These are phyloP conservation scores for Stephania cephalantha DNA, from an alignment of 164 flowering plant genomes.

Conservation along the genomic window DNA sequence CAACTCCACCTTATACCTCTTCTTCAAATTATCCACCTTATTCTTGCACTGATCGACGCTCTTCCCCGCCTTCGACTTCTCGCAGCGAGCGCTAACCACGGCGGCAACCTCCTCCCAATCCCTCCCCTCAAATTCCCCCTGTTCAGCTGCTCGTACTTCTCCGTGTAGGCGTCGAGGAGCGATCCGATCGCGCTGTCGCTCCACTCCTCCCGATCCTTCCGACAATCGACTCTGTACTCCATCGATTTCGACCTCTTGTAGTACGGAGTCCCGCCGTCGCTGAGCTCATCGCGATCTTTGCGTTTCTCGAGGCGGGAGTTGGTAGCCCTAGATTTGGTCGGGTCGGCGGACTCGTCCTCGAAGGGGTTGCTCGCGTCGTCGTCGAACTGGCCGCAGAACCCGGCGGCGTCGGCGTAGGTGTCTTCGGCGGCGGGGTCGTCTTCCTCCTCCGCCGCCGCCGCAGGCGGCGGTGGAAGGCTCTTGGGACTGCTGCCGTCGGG, in stretches of 20 bases:
- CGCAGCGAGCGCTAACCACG: conserved; percentile 24
- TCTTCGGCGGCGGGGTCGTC: conserved; percentile 14
- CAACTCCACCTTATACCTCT: conserved; percentile 82
- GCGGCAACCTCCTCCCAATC: conserved; percentile 48
- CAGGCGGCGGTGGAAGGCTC: background rate
- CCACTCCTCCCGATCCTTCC: conserved; percentile 50
- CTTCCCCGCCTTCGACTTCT: conserved; percentile 27
- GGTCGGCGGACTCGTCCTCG: conserved; percentile 27
- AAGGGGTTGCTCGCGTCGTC: conserved; percentile 32
- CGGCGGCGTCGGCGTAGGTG: conserved; percentile 28
- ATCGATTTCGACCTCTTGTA: conserved; percentile 19
- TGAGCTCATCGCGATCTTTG: conserved; percentile 49
- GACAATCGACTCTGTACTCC: conserved; percentile 20
- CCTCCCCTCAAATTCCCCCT: conserved; percentile 37
- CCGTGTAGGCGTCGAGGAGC: conserved; percentile 39
- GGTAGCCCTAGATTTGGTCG: conserved; percentile 15
- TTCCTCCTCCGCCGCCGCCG: conserved; percentile 3
- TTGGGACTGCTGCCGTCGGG: conserved; percentile 12
- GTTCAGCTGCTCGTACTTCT: conserved; percentile 36
- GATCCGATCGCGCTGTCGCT: conserved; percentile 36
- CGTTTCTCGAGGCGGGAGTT: conserved; percentile 34
- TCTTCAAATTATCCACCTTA: conserved; percentile 93
- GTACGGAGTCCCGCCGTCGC: conserved; percentile 36
- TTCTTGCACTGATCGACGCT: conserved; percentile 97
- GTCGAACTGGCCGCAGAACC: conserved; percentile 28